Percentiles rank a stretch among this genome's conserved stretches.
Conservation (phyloP, 169 alveolate species). For the Perkinsus marinus region DNA sequence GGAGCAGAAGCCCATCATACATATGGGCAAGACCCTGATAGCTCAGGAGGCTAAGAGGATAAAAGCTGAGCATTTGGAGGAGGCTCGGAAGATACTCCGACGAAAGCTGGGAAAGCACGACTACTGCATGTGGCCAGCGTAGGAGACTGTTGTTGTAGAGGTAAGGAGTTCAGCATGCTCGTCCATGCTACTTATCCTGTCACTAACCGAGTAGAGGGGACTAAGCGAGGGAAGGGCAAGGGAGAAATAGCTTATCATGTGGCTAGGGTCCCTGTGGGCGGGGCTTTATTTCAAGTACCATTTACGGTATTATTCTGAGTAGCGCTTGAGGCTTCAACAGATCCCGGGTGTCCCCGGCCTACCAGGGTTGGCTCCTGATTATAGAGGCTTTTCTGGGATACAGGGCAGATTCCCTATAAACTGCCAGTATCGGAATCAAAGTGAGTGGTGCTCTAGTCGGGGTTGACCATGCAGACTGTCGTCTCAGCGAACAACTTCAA, state of each 20-base stretch:
- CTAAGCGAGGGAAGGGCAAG: background rate
- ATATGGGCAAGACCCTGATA: background rate
- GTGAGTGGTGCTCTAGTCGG: too few species aligned
- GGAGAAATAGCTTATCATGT: background rate
- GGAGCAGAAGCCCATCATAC: background rate
- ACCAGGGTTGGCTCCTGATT: background rate
- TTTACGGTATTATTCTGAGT: background rate
- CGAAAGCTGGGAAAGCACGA: background rate
- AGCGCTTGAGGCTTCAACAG: background rate
- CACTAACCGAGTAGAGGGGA: background rate
- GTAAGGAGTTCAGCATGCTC: background rate
- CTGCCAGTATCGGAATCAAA: background rate
- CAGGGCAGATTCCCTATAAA: background rate
- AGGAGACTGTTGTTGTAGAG: background rate
- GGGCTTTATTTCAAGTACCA: background rate
- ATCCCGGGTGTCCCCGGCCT: background rate
- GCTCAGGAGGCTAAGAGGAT: background rate
- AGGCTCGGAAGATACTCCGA: background rate
- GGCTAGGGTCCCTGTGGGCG: background rate
- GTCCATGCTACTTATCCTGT: background rate
- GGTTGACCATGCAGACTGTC: background rate
- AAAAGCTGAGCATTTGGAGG: background rate
- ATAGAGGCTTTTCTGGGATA: background rate
- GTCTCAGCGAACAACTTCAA: background rate
- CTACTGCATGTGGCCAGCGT: background rate